phyloP scores from a whole-genome alignment of 352 stramenopile species.

The Phytophthora macrochlamydospora region DNA sequence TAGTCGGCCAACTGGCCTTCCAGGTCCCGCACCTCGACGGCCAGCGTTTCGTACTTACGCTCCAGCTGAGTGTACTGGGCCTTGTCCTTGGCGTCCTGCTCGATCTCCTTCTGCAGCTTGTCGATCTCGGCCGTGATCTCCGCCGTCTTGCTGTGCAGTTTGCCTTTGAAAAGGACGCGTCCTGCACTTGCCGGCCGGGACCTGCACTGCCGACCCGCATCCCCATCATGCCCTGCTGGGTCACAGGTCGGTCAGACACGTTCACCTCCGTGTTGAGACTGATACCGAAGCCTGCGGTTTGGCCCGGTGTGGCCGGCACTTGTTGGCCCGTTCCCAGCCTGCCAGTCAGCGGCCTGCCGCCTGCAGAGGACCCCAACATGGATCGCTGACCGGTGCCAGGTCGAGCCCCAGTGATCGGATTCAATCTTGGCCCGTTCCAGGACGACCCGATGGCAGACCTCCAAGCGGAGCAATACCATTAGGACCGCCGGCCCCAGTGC shows the following conservation, averaged over 20 bases:
- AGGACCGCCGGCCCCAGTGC: constrained; percentile 48
- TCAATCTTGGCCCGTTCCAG: constrained; percentile 66
- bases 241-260: constrained; percentile 91
- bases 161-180: constrained; percentile 91
- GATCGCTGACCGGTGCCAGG: constrained; percentile 61
- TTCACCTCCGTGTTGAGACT: constrained; percentile 92
- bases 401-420: constrained; percentile 58
- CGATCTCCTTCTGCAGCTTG: constrained; percentile 81
- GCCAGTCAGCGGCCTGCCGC: constrained; percentile 56
- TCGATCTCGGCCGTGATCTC: constrained; percentile 87
- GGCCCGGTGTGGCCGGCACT: constrained; percentile 60
- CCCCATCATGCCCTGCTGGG: constrained; percentile 92
- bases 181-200: constrained; percentile 83
- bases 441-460: constrained; percentile 34
- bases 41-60: constrained; percentile 77
- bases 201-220: constrained; percentile 84
- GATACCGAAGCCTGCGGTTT: constrained; percentile 73
- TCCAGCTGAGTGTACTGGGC: constrained; percentile 89
- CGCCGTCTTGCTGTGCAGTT: constrained; percentile 90
- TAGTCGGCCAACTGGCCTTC: constrained; percentile 93
- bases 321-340: constrained; percentile 59
- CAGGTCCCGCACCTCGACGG: constrained; percentile 75
- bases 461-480: constrained; percentile 20
- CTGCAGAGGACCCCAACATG: constrained; percentile 52
- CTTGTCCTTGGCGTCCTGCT: constrained; percentile 89